A percentile compares a stretch with the other conserved stretches of the same genome.
phyloP scores from a whole-genome alignment of 1,284 basidiomycete species.

The Sporisorium sorghi region DNA sequence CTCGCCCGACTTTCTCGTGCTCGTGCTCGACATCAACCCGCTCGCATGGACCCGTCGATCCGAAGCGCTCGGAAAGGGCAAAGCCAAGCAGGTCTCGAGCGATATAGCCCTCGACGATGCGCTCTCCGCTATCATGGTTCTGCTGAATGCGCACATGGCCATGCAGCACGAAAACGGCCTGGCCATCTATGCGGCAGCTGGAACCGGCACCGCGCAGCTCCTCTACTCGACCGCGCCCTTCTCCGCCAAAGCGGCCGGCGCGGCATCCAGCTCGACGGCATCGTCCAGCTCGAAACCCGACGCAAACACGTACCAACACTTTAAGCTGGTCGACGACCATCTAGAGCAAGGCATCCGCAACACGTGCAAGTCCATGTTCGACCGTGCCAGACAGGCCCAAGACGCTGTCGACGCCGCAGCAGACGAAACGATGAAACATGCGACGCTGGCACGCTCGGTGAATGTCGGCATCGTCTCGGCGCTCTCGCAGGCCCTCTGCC shows the following conservation, averaged over 20 bases:
- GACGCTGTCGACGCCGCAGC: constrained; percentile 15
- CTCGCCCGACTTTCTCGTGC: constrained; percentile 62
- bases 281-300: constrained; percentile 43
- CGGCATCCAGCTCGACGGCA: constrained; percentile 10
- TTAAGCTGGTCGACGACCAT: constrained; percentile 59
- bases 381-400: constrained; percentile 33
- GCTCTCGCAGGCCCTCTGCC: constrained; percentile 54
- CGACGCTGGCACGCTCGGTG: constrained; percentile 31
- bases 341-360: constrained; percentile 53
- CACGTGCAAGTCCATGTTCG: constrained; percentile 42
- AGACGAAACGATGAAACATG: constrained; percentile 29
- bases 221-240: constrained; percentile 56
- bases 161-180: constrained; percentile 90
- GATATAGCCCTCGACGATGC: constrained; percentile 57
- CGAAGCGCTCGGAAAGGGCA: constrained; percentile 29
- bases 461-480: constrained; percentile 52
- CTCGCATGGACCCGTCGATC: constrained; percentile 50
- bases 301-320: constrained; percentile 65
- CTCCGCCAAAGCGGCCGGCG: constrained; percentile 18
- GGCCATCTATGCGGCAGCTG: constrained; percentile 86
- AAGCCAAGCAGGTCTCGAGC: constrained; percentile 11
- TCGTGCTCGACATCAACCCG: constrained; percentile 64
- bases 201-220: constrained; percentile 44
- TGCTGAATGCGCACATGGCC: constrained; percentile 91
- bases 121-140: constrained; percentile 77